Evolutionary conservation across 345 rosid genomes (phyloP), one percentile per base, ranked within the genome.

Genomic region (Salix udensis): DNA sequence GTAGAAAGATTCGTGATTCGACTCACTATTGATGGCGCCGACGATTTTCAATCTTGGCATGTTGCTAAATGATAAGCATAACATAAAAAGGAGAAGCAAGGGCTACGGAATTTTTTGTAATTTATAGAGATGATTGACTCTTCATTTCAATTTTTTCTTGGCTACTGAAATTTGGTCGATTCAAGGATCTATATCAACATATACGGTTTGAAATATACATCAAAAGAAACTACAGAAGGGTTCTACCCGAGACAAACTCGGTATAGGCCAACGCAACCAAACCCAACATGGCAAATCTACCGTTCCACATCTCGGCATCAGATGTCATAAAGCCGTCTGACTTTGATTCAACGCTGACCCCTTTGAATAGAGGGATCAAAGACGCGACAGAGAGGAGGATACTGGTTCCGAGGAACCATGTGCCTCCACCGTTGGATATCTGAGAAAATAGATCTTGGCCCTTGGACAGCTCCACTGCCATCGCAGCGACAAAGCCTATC

Each of bases 301-400:
- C 98, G 50, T 92, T 94, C 97, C 91, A 87, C 8, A 90, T 69
- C 87, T 94, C 97, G 2, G 97, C 96, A 65, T 92, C 86, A 14
- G 97, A 91, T 0, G 94, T 94, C 97, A 90, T 90, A 3, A 92
- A 0, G 55, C 90, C 97, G 0, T 83, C 76, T 2, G 97, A 86
- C 60, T 84, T 81, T 0, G 95, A 86, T 85, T 91, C 97, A 0
- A 1, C 95, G 2, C 86, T 80, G 1, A 92, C 89, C 1, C 98
- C 97, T 74, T 75, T 79, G 66, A 85, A 86, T 30, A 92, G 39
- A 0, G 95, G 97, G 6, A 92, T 76, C 62, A 94, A 72, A 2
- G 97, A 91, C 5, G 97, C 97, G 0, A 86, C 69, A 2, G 97
- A 86, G 21, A 92, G 86, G 73, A 91, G 15, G 2, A 90, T 64